These are phyloP conservation scores for Diospyros kaki DNA, from an alignment of 148 eudicot genomes.

Conservation along the genomic window DNA sequence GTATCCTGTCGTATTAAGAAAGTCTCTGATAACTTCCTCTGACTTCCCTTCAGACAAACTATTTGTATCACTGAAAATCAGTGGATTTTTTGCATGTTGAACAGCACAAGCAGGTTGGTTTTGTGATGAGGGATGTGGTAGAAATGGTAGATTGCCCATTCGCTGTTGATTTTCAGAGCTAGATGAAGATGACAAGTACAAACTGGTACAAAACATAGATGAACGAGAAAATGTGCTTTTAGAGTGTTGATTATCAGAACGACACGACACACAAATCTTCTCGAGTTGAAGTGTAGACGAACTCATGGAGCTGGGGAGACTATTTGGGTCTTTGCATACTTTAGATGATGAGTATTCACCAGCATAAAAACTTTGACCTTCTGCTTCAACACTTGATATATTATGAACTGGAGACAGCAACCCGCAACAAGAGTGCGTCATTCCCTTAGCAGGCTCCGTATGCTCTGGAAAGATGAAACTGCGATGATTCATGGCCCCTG, in stretches of 20 bases:
- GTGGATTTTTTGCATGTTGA: slow-evolving; percentile 20
- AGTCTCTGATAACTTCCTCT: slow-evolving; percentile 25
- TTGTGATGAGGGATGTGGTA: slow-evolving; percentile 30
- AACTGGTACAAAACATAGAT: slow-evolving; percentile 39
- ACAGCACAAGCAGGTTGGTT: slow-evolving; percentile 10
- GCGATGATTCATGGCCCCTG: neutral
- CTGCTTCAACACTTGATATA: neutral
- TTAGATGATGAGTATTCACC: slow-evolving; percentile 8
- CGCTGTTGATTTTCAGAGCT: slow-evolving; percentile 30
- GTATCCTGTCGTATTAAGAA: slow-evolving; percentile 25
- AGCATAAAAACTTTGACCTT: slow-evolving; percentile 1
- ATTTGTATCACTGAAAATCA: slow-evolving; percentile 17
- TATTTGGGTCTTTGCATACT: neutral
- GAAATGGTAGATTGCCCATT: slow-evolving; percentile 35
- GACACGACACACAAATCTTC: slow-evolving; percentile 9
- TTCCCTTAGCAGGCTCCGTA: neutral
- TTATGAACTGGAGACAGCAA: neutral
- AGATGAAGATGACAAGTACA: slow-evolving; percentile 40
- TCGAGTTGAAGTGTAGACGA: neutral
- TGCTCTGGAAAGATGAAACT: neutral
- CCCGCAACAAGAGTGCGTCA: neutral
- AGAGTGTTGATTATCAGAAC: slow-evolving; percentile 17
- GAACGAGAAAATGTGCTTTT: slow-evolving; percentile 26
- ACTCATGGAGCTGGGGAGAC: neutral
- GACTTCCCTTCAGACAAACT: slow-evolving; percentile 18